Evolutionary conservation across 2,329 filamentous ascomycete species (phyloP).

Genomic region (Phialocephala subalpina): DNA sequence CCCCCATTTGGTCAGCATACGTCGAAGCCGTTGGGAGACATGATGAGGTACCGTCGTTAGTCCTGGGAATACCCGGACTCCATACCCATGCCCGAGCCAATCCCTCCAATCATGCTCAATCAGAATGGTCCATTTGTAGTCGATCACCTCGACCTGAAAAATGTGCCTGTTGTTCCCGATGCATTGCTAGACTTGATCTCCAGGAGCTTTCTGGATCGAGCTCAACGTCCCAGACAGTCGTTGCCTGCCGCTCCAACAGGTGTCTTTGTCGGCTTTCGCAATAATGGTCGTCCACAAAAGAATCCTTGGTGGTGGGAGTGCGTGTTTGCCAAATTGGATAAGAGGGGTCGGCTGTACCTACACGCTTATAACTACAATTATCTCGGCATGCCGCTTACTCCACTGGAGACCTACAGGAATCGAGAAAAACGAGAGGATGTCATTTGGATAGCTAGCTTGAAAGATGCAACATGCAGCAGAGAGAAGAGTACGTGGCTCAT

Average conservation of each 20-base stretch:
- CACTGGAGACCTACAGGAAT: background rate
- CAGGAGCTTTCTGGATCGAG: slow-evolving; percentile 1
- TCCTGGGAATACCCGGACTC: too few species aligned
- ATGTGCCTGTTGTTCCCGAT: background rate
- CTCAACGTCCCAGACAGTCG: background rate
- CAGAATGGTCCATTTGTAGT: background rate
- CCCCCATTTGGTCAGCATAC: background rate
- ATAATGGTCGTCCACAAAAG: background rate
- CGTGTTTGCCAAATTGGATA: slow-evolving; percentile 1
- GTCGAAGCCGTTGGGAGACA: background rate
- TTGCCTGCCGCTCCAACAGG: background rate
- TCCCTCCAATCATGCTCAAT: background rate
- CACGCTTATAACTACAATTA: background rate
- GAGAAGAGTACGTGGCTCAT: background rate
- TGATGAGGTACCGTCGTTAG: background rate
- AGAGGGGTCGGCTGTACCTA: background rate
- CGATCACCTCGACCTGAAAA: background rate
- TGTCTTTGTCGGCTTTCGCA: slow-evolving; percentile 4
- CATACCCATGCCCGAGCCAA: too few species aligned
- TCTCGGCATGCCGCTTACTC: background rate
- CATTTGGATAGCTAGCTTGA: slow-evolving; percentile 9
- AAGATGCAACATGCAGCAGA: background rate
- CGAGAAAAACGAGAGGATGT: background rate
- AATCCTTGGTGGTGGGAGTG: slow-evolving; percentile 10
- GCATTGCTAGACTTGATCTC: background rate